Evolutionary conservation across 2,329 filamentous ascomycete genomes (phyloP).

Genomic region (Aspergillus brunneoviolaceus): DNA sequence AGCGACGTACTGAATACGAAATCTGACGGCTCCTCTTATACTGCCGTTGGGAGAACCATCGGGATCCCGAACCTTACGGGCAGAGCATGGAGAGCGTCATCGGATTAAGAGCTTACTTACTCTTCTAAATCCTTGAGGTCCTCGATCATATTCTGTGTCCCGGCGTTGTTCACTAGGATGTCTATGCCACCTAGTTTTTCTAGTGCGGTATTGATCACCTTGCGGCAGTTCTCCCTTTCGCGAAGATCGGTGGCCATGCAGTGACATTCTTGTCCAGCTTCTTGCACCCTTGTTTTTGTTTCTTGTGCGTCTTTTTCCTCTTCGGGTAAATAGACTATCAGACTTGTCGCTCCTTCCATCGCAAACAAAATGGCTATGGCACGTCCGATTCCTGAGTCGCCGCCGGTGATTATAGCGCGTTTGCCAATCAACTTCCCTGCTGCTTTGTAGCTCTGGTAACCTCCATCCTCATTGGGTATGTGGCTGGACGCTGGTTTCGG

Average conservation of each 20-base stretch:
- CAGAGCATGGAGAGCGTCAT: background rate
- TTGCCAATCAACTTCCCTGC: slow-evolving; percentile 74
- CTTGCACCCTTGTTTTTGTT: slow-evolving; percentile 69
- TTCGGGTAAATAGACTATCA: slow-evolving; percentile 71
- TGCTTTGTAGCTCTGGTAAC: slow-evolving; percentile 69
- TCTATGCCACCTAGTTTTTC: slow-evolving; percentile 68
- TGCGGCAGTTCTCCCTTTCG: slow-evolving; percentile 66
- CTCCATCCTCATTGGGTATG: slow-evolving; percentile 66
- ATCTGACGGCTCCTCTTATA: background rate
- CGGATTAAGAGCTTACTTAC: slow-evolving; percentile 52
- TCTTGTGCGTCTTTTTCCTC: slow-evolving; percentile 75
- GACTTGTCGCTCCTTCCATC: slow-evolving; percentile 73
- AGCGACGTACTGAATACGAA: background rate
- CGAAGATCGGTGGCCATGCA: slow-evolving; percentile 65
- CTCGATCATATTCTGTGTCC: slow-evolving; percentile 71
- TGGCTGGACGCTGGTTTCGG: slow-evolving; percentile 62
- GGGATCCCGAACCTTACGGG: too few relatives aligned
- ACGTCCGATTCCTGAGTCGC: slow-evolving; percentile 76
- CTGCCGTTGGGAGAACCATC: too few relatives aligned
- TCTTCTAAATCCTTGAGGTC: slow-evolving; percentile 71
- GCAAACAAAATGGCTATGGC: slow-evolving; percentile 75
- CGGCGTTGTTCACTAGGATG: slow-evolving; percentile 67
- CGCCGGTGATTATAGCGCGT: slow-evolving; percentile 76
- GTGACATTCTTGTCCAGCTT: slow-evolving; percentile 64
- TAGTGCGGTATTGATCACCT: slow-evolving; percentile 65